Conservation (phyloP, 2,329 filamentous ascomycete species). For the Penicillium italicum region DNA sequence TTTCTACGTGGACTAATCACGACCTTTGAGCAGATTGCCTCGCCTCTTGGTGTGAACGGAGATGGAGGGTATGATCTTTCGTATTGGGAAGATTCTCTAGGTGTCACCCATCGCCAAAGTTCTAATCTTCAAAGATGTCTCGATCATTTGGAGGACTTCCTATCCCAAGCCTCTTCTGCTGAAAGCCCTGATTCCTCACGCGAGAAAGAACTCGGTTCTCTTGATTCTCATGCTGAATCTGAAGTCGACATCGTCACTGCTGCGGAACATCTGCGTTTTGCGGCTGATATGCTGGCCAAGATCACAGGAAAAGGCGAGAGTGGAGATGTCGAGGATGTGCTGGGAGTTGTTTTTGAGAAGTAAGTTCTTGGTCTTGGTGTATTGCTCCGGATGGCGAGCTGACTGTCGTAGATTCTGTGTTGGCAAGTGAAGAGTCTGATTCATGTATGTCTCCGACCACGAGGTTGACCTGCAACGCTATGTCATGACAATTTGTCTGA, state of each 20-base stretch:
- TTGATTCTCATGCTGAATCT: conserved; percentile 13
- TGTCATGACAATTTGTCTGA: background rate
- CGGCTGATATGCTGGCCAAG: conserved; percentile 72
- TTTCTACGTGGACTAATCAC: conserved; percentile 66
- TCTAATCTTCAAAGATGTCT: conserved; percentile 74
- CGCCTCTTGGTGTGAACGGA: conserved; percentile 34
- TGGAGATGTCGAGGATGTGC: conserved; percentile 89
- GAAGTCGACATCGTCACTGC: conserved; percentile 78
- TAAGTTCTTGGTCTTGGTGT: conserved; percentile 47
- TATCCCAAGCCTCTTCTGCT: conserved; percentile 51
- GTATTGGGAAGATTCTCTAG: conserved; percentile 77
- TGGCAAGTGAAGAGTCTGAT: conserved; percentile 44
- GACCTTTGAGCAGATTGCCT: conserved; percentile 57
- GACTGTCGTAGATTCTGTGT: conserved; percentile 52
- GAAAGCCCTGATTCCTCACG: conserved; percentile 4
- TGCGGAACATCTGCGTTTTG: conserved; percentile 80
- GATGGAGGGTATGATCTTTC: conserved; percentile 53
- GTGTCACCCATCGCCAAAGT: conserved; percentile 85
- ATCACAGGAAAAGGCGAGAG: conserved; percentile 83
- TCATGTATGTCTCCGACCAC: background rate
- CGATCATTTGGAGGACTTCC: conserved; percentile 67
- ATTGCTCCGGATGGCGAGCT: conserved; percentile 8
- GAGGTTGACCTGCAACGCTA: background rate
- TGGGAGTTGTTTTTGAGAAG: conserved; percentile 98
- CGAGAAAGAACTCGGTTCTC: conserved; percentile 10